phyloP scores from a whole-genome alignment of 495 filamentous ascomycete species.

The Umbilicaria muhlenbergii region DNA sequence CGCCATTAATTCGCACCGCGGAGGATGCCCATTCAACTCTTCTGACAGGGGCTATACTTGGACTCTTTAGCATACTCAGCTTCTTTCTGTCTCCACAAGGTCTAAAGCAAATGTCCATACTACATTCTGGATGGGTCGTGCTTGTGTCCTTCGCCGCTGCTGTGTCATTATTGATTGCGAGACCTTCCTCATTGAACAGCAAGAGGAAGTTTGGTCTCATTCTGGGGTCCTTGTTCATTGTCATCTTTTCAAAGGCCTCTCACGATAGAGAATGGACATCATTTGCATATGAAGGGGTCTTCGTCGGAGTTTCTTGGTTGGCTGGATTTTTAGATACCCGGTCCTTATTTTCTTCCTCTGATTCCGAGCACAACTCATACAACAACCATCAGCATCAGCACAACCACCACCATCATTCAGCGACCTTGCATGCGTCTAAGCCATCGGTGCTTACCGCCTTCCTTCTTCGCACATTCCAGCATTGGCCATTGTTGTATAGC shows the following conservation, averaged over 20 bases:
- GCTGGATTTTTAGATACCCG: slow-evolving; percentile 14
- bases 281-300: slow-evolving; percentile 8
- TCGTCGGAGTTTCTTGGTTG: slow-evolving; percentile 12
- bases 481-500: slow-evolving; percentile 63
- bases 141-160: slow-evolving; percentile 6
- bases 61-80: slow-evolving; percentile 1
- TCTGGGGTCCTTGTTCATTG: slow-evolving; percentile 3
- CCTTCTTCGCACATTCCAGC: slow-evolving; percentile 45
- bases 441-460: slow-evolving; percentile 47
- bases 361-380: slow-evolving; percentile 13
- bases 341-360: slow-evolving; percentile 5
- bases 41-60: slow-evolving; percentile 4
- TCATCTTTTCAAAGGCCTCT: neutral
- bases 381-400: slow-evolving; percentile 27
- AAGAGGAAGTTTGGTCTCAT: slow-evolving; percentile 8
- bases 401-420: slow-evolving; percentile 12
- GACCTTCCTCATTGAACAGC: slow-evolving; percentile 6
- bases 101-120: neutral
- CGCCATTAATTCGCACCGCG: slow-evolving; percentile 9
- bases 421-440: slow-evolving; percentile 6
- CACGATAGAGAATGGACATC: slow-evolving; percentile 1
- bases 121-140: slow-evolving; percentile 4
- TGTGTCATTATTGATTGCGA: slow-evolving; percentile 1
- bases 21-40: slow-evolving; percentile 12
- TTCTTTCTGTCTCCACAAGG: slow-evolving; percentile 3